These are phyloP conservation scores for Fallopia convolvulus DNA, from an alignment of 148 eudicot genomes.

Conservation along the genomic window DNA sequence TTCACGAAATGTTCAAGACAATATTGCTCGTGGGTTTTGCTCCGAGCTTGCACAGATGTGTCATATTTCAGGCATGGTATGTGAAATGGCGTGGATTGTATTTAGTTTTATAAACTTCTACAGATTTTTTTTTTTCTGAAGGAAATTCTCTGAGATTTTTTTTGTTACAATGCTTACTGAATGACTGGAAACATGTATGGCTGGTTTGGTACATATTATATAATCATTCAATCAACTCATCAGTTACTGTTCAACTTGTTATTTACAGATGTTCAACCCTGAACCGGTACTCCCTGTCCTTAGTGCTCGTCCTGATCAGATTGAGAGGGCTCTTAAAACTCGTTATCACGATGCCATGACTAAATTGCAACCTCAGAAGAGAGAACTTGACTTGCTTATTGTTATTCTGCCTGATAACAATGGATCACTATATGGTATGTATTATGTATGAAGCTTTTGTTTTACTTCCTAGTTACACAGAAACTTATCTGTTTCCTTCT, in stretches of 20 bases:
- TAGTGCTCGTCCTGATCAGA: slow-evolving; percentile 65
- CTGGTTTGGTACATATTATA: background rate
- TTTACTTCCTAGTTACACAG: background rate
- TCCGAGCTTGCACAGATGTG: slow-evolving; percentile 75
- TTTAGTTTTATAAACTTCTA: background rate
- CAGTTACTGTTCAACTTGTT: background rate
- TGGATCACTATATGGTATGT: slow-evolving; percentile 81
- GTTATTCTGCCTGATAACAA: slow-evolving; percentile 79
- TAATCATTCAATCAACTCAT: background rate
- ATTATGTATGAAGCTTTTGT: background rate
- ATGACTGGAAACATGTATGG: background rate
- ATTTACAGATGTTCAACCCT: slow-evolving; percentile 38
- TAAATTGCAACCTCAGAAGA: slow-evolving; percentile 34
- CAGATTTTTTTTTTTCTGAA: too few species aligned
- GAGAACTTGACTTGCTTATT: slow-evolving; percentile 61
- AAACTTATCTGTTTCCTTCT: background rate
- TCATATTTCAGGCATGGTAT: slow-evolving; percentile 64
- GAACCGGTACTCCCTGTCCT: slow-evolving; percentile 49
- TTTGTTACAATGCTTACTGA: background rate
- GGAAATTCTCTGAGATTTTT: background rate
- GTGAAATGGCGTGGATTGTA: background rate
- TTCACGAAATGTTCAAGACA: slow-evolving; percentile 56
- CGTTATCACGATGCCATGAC: slow-evolving; percentile 56
- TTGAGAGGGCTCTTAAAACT: slow-evolving; percentile 49
- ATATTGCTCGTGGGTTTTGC: slow-evolving; percentile 53